Evolutionary conservation across 2,329 filamentous ascomycete species (phyloP), one percentile per base, ranked within the genome.

Genomic region (Aureobasidium sp.): DNA sequence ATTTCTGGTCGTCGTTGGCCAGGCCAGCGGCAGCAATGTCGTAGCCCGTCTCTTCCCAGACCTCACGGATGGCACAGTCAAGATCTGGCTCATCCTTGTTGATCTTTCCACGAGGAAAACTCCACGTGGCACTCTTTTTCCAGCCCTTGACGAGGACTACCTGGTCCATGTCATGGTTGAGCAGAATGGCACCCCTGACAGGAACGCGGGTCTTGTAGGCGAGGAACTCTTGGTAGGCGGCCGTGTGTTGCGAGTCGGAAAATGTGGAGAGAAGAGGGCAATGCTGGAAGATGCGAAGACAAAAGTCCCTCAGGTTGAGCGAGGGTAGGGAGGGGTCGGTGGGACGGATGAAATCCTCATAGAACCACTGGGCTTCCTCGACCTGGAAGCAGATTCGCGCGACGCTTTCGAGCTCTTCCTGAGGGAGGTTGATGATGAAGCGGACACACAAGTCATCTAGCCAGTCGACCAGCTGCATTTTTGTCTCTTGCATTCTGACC

Each of bases 291-390:
- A 99, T 95, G 67, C 87, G 84, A 62, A 95, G 80, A 68, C 89
- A 93, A 75, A 99, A 99, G 55, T 81, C 85, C 66, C 89, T 86
- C 35, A 99, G 81, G 47, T 86, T 84, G 80, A 97, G 87, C 60
- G 88, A 91, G 4, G 94, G 94, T 11, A 99, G 81, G 40, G 82
- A 82, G 57, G 91, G 87, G 74, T 96, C 89, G 65, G 94, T 80
- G 40, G 93, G 92, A 50, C 94, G 89, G 73, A 99, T 90, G 72
- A 99, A 99, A 75, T 99, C 94, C 79, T 99, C 94, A 83, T 99
- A 99, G 76, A 95, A 99, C 94, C 94, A 99, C 85, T 99, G 95
- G 68, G 94, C 94, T 76, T 99, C 95, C 75, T 99, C 94, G 67
- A 99, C 89, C 76, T 97, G 92, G 74, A 99, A 99, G 77, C 93